Conservation (phyloP, 352 stramenopile genomes). For the Pythium insidiosum region DNA sequence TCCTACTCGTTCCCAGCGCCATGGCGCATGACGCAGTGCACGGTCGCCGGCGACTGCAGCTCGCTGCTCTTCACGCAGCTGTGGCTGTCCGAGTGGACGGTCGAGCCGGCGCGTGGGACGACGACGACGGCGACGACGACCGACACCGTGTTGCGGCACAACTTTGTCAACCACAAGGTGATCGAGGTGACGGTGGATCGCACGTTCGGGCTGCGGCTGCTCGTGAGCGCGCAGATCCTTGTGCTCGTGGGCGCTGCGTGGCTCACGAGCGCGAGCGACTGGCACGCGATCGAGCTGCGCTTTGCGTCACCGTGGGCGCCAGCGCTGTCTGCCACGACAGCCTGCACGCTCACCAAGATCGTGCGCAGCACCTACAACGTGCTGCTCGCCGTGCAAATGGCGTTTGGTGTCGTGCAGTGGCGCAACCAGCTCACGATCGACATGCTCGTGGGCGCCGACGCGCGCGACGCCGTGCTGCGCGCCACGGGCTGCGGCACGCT, state of each 20-base stretch:
- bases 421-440: constrained; percentile 27
- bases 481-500: constrained; percentile 25
- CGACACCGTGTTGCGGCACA: constrained; percentile 26
- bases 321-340: constrained; percentile 16
- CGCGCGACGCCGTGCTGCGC: constrained; percentile 16
- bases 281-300: constrained; percentile 15
- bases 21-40: constrained; percentile 35
- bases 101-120: constrained; percentile 1
- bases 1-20: constrained; percentile 21
- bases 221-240: constrained; percentile 27
- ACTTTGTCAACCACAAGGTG: constrained; percentile 35
- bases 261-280: constrained; percentile 21
- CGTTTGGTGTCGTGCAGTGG: constrained; percentile 22
- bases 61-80: constrained; percentile 29
- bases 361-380: constrained; percentile 35
- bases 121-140: neutral
- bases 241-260: constrained; percentile 23
- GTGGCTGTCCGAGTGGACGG: constrained; percentile 26
- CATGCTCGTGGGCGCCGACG: constrained; percentile 24
- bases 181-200: constrained; percentile 27
- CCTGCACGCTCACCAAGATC: constrained; percentile 25
- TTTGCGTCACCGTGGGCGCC: constrained; percentile 19
- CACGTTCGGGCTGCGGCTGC: constrained; percentile 21
- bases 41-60: constrained; percentile 24
- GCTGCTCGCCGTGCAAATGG: constrained; percentile 24